Evolutionary conservation across 2,329 filamentous ascomycete species (phyloP).

Genomic region (Penicillium olsonii): DNA sequence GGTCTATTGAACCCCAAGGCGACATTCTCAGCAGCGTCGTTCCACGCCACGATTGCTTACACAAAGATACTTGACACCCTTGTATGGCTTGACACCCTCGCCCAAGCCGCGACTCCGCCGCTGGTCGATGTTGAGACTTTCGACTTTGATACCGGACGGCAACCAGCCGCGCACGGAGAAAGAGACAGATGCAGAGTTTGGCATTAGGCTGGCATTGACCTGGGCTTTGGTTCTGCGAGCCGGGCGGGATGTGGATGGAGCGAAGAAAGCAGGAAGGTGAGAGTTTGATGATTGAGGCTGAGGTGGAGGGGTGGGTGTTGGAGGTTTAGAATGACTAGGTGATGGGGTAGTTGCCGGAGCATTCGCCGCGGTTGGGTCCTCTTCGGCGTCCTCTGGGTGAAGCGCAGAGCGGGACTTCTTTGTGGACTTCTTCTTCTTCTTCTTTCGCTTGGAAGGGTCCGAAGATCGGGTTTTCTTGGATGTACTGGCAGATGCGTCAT

Average conservation of each 20-base stretch:
- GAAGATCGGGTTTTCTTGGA: slow-evolving; percentile 27
- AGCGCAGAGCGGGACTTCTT: slow-evolving; percentile 30
- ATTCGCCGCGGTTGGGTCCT: slow-evolving; percentile 18
- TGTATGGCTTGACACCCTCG: slow-evolving; percentile 89
- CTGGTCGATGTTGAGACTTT: slow-evolving; percentile 63
- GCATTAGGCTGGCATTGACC: slow-evolving; percentile 76
- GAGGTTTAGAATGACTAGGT: slow-evolving; percentile 23
- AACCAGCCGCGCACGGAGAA: slow-evolving; percentile 64
- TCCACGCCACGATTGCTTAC: slow-evolving; percentile 60
- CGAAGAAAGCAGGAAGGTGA: slow-evolving; percentile 24
- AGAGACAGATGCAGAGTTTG: slow-evolving; percentile 72
- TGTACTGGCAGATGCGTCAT: slow-evolving; percentile 24
- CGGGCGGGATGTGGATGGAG: slow-evolving; percentile 21
- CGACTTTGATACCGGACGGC: slow-evolving; percentile 64
- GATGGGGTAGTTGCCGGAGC: slow-evolving; percentile 22
- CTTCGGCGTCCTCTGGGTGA: slow-evolving; percentile 19
- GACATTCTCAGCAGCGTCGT: slow-evolving; percentile 34
- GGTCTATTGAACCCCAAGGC: neutral
- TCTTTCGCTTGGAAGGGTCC: slow-evolving; percentile 35
- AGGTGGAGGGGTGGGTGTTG: slow-evolving; percentile 20
- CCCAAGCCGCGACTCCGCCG: slow-evolving; percentile 83
- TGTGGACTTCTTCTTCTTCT: slow-evolving; percentile 40
- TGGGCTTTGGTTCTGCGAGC: slow-evolving; percentile 49
- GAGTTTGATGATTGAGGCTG: slow-evolving; percentile 18
- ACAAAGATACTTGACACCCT: slow-evolving; percentile 96